Evolutionary conservation across 2,329 filamentous ascomycete genomes (phyloP).

Genomic region (Sarocladium brachiariae): DNA sequence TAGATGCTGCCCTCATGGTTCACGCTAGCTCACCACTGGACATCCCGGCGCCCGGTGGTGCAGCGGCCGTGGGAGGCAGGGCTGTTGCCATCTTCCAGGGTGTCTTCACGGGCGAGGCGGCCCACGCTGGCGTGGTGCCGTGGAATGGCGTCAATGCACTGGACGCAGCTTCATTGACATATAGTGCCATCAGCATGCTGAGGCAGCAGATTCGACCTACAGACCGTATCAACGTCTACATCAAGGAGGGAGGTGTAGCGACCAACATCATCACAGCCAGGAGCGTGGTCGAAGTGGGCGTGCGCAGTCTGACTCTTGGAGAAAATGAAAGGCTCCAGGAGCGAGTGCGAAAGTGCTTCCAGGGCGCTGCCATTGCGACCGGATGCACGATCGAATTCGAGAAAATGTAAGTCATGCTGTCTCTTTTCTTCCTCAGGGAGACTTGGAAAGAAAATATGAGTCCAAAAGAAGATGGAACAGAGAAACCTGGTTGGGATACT

Average conservation of each 20-base stretch:
- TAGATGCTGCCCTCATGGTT: conserved; percentile 11
- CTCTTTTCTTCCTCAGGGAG: background rate
- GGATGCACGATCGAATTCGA: conserved; percentile 26
- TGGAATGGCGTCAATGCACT: conserved; percentile 45
- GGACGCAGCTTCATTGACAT: conserved; percentile 36
- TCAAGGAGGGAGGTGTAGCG: conserved; percentile 30
- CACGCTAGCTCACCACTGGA: conserved; percentile 10
- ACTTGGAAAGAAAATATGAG: background rate
- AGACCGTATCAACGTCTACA: conserved; percentile 43
- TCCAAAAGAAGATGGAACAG: too few relatives aligned
- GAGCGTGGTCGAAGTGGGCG: background rate
- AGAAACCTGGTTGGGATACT: too few relatives aligned
- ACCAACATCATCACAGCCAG: conserved; percentile 17
- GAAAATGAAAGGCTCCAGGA: conserved; percentile 31
- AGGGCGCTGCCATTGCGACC: conserved; percentile 23
- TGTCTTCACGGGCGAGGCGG: conserved; percentile 34
- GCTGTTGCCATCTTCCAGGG: conserved; percentile 11
- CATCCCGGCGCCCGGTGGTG: conserved; percentile 12
- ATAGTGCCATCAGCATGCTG: conserved; percentile 35
- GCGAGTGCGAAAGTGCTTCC: conserved; percentile 19
- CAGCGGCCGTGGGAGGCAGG: conserved; percentile 11
- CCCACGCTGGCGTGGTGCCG: conserved; percentile 40
- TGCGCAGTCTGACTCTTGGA: conserved; percentile 34
- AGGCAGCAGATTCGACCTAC: conserved; percentile 42
- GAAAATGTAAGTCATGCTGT: background rate